These are phyloP conservation scores for Podaxis pistillaris DNA, from an alignment of 768 basidiomycete genomes.

Conservation along the genomic window DNA sequence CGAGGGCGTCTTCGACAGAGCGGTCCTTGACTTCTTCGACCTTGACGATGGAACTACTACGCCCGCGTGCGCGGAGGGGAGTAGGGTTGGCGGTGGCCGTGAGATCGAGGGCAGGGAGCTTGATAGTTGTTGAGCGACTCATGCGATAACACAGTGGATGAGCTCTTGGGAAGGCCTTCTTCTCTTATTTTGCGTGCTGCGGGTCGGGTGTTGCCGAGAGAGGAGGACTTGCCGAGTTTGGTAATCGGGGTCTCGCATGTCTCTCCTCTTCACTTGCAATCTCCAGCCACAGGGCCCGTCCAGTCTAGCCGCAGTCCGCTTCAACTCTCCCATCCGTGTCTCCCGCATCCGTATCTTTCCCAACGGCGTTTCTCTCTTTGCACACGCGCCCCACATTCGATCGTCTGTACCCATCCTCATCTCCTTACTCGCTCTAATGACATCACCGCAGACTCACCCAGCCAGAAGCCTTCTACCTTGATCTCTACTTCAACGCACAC, in stretches of 20 bases:
- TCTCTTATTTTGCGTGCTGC: conserved; percentile 1
- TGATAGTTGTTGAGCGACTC: conserved; percentile 54
- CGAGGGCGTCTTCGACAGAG: conserved; percentile 69
- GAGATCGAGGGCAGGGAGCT: conserved; percentile 50
- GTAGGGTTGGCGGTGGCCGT: conserved; percentile 21
- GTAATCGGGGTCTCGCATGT: conserved; percentile 26
- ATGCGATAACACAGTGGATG: conserved; percentile 28
- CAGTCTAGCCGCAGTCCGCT: conserved; percentile 69
- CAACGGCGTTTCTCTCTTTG: conserved; percentile 61
- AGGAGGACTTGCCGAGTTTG: too few relatives aligned
- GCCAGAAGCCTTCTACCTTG: conserved; percentile 70
- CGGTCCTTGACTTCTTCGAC: conserved; percentile 79
- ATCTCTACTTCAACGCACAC: conserved; percentile 75
- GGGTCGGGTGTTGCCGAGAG: neutral
- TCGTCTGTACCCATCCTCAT: conserved; percentile 43
- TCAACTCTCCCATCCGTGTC: conserved; percentile 65
- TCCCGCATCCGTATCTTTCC: conserved; percentile 69
- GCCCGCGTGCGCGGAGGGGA: conserved; percentile 43
- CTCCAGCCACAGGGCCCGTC: conserved; percentile 57
- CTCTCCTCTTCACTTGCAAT: conserved; percentile 68
- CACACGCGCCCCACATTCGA: conserved; percentile 54
- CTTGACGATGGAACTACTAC: conserved; percentile 78
- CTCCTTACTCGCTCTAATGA: conserved; percentile 10
- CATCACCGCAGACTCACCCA: conserved; percentile 53
- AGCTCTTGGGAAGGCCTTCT: neutral